Percentiles rank a stretch among this genome's conserved stretches.
phyloP scores from a whole-genome alignment of 2,329 filamentous ascomycete genomes.

The Cercospora sojina region DNA sequence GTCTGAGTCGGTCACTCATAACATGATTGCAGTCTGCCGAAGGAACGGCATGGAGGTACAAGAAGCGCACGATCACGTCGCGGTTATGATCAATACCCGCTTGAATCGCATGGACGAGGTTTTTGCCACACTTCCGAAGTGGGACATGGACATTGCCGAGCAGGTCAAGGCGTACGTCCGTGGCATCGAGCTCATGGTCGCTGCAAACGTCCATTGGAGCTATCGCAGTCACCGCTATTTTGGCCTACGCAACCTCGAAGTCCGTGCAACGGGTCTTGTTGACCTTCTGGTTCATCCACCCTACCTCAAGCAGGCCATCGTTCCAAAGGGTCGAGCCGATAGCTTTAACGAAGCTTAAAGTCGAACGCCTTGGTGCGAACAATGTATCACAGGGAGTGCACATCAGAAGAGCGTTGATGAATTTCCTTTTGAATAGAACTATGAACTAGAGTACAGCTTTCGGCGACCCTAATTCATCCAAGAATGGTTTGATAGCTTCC shows the following conservation, averaged over 20 bases:
- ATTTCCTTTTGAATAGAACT: neutral
- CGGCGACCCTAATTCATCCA: conserved; percentile 8
- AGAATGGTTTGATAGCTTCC: conserved; percentile 23
- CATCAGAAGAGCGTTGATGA: neutral
- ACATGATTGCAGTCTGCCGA: conserved; percentile 12
- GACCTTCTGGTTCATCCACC: neutral
- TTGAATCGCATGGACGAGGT: neutral
- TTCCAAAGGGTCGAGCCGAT: neutral
- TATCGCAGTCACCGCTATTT: conserved; percentile 12
- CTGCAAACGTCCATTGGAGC: conserved; percentile 13
- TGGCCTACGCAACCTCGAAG: conserved; percentile 6
- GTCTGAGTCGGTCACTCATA: conserved; percentile 4
- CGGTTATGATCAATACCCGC: neutral
- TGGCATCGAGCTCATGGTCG: conserved; percentile 8
- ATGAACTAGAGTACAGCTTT: conserved; percentile 3
- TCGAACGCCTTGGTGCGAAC: neutral
- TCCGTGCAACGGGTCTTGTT: neutral
- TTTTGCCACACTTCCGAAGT: neutral
- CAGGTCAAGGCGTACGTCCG: conserved; percentile 6
- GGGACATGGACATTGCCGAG: neutral
- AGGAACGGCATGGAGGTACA: conserved; percentile 8
- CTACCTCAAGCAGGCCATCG: neutral
- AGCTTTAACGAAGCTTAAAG: neutral
- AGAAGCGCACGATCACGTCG: conserved; percentile 8
- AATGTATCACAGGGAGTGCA: neutral